phyloP scores from a whole-genome alignment of 2,329 filamentous ascomycete species.

The Curvularia verruculosa region DNA sequence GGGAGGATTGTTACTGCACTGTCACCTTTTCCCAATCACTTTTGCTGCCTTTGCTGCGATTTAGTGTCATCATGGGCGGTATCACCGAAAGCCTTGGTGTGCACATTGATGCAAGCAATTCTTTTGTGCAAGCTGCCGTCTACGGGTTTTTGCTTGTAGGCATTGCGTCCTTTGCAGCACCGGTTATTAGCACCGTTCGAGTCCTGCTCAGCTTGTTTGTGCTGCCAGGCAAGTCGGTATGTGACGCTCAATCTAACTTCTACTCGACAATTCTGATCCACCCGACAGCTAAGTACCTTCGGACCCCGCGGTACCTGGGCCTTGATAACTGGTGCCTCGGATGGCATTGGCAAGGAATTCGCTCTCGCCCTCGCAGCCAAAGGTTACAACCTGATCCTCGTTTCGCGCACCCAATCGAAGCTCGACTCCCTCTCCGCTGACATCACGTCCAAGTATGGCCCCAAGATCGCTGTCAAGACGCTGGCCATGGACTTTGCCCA shows the following conservation, averaged over 20 bases:
- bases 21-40: neutral
- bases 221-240: slow-evolving; percentile 55
- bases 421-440: slow-evolving; percentile 77
- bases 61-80: slow-evolving; percentile 20
- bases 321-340: slow-evolving; percentile 91
- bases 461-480: slow-evolving; percentile 71
- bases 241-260: slow-evolving; percentile 14
- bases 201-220: slow-evolving; percentile 57
- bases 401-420: slow-evolving; percentile 95
- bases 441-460: slow-evolving; percentile 72
- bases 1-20: neutral
- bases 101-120: slow-evolving; percentile 41
- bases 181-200: slow-evolving; percentile 55
- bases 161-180: slow-evolving; percentile 38
- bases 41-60: neutral
- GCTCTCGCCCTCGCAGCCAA: slow-evolving; percentile 86
- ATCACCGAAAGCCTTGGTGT: slow-evolving; percentile 37
- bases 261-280: slow-evolving; percentile 7
- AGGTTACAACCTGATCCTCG: slow-evolving; percentile 92
- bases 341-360: slow-evolving; percentile 97
- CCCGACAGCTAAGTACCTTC: slow-evolving; percentile 76
- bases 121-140: slow-evolving; percentile 35
- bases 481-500: slow-evolving; percentile 90
- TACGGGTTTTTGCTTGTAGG: slow-evolving; percentile 40
- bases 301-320: slow-evolving; percentile 93